Base-by-base conservation (phyloP, 2,329 filamentous ascomycete genomes). In the Colletotrichum sp. region DNA sequence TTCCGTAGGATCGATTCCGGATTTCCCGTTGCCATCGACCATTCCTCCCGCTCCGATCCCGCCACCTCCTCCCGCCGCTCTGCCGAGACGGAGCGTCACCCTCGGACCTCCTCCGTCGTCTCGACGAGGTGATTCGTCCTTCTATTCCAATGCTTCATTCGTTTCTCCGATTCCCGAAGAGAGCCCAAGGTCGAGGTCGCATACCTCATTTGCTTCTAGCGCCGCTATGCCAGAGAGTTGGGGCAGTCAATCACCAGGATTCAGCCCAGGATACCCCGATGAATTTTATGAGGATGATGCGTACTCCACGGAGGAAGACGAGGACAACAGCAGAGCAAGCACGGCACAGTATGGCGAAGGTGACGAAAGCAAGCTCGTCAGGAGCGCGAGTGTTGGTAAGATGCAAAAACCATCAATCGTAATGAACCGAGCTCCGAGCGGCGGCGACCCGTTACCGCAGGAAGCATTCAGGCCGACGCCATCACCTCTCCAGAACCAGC, bases 161-260 rank as follows among this genome's bases (percentile, higher is more conserved):
- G 93, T 96, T 30, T 94, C 94, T 1, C 94, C 94, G 1, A 96
- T 96, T 69, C 93, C 92, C 1, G 94, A 96, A 82, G 94, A 96
- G 81, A 91, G 89, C 77, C 88, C 90, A 0, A 87, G 89, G 28
- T 86, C 89, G 5, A 86, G 88, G 70, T 92, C 92, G 1, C 90
- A 92, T 81, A 88, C 88, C 32, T 95, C 94, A 0, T 93, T 91
- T 80, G 94, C 92, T 26, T 95, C 94, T 4, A 95, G 93, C 79
- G 90, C 92, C 44, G 93, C 91, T 1, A 94, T 95, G 82, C 94
- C 94, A 2, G 90, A 92, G 24, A 92, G 88, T 79, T 95, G 93
- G 91, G 91, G 88, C 6, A 90, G 88, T 6, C 82, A 84, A 15
- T 90, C 89, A 1, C 86, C 87, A 4, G 82, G 82, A 15, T 81